Percentiles rank a stretch among this genome's conserved stretches.
These are phyloP conservation scores for Cucurbita moschata DNA, from an alignment of 306 rosid species.

Conservation along the genomic window DNA sequence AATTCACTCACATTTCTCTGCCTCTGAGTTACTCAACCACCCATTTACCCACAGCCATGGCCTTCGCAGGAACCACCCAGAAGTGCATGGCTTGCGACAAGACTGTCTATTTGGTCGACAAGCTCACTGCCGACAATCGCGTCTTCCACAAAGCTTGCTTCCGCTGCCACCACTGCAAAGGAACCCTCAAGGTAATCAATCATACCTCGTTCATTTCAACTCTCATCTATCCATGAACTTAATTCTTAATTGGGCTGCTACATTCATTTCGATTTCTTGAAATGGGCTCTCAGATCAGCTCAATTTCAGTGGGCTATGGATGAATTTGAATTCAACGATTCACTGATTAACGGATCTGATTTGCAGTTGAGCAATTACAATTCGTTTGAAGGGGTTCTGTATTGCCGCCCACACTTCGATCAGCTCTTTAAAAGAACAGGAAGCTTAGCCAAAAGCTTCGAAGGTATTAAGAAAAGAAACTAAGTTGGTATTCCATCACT, in stretches of 20 bases:
- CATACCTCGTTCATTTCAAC: neutral
- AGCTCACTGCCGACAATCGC: conserved; percentile 84
- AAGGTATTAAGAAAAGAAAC: conserved; percentile 31
- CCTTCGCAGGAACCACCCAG: conserved; percentile 99
- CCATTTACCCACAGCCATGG: conserved; percentile 22
- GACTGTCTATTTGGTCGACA: conserved; percentile 91
- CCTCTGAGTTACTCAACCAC: neutral
- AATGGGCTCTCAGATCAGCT: neutral
- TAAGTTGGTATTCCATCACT: neutral
- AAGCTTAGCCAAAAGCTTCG: conserved; percentile 92
- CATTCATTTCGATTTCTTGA: neutral
- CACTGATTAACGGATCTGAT: conserved; percentile 7
- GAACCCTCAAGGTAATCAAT: conserved; percentile 76
- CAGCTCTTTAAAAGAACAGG: conserved; percentile 97
- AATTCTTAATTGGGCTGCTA: neutral
- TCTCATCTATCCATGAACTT: neutral
- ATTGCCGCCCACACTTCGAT: conserved; percentile 92
- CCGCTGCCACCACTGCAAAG: conserved; percentile 96
- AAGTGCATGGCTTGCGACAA: conserved; percentile 99
- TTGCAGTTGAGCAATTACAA: conserved; percentile 97
- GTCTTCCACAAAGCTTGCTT: conserved; percentile 93
- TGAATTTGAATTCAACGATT: neutral
- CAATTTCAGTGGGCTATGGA: neutral
- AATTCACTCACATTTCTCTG: neutral
- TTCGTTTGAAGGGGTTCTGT: conserved; percentile 95